These are phyloP conservation scores for Hypsizygus marmoreus DNA, from an alignment of 768 basidiomycete species.

Conservation along the genomic window DNA sequence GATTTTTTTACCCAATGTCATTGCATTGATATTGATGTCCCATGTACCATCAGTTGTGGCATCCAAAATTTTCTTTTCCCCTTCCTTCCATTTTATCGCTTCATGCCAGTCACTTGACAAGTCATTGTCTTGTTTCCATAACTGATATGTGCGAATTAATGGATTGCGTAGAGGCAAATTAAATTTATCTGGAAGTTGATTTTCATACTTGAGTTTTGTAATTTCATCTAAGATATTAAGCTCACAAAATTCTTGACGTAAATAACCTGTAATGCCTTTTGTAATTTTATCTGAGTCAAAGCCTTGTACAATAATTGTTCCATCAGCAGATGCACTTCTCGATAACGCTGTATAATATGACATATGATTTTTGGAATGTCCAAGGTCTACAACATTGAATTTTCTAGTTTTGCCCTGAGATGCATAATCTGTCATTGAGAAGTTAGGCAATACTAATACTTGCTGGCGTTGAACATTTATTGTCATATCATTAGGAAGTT, in stretches of 20 bases:
- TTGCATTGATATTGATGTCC: too few species aligned
- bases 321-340: slow-evolving; percentile 24
- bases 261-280: slow-evolving; percentile 17
- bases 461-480: slow-evolving; percentile 20
- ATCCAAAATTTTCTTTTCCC: too few species aligned
- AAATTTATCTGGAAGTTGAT: slow-evolving; percentile 10
- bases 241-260: slow-evolving; percentile 33
- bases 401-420: slow-evolving; percentile 26
- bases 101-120: too few species aligned
- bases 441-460: slow-evolving; percentile 28
- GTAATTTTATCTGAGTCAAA: slow-evolving; percentile 26
- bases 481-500: slow-evolving; percentile 16
- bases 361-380: too few species aligned
- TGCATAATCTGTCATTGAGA: slow-evolving; percentile 32
- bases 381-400: slow-evolving; percentile 29
- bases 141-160: slow-evolving; percentile 2
- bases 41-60: too few species aligned
- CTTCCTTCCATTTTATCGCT: too few species aligned
- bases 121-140: too few species aligned
- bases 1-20: too few species aligned
- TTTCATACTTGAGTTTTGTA: slow-evolving; percentile 24
- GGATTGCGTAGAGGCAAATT: slow-evolving; percentile 9
- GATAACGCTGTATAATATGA: slow-evolving; percentile 29
- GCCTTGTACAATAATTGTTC: slow-evolving; percentile 27
- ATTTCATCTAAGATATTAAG: slow-evolving; percentile 36